These are phyloP conservation scores for Colletotrichum sp. DNA, from an alignment of 2,329 filamentous ascomycete genomes.

Conservation along the genomic window DNA sequence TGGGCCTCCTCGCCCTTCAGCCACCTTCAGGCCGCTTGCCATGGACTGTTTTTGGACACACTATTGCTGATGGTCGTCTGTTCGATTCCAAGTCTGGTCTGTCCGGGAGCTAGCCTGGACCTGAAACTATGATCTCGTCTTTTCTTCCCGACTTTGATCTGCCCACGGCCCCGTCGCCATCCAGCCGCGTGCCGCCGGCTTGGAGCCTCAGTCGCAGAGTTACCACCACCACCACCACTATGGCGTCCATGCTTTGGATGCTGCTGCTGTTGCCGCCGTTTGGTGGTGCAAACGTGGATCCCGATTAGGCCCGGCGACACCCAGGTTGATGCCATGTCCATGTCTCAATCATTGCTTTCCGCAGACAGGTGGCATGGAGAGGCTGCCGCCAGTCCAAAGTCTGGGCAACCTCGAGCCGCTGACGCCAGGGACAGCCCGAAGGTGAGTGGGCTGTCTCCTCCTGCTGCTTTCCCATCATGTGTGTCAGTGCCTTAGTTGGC, in stretches of 20 bases:
- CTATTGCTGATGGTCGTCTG: conserved; percentile 10
- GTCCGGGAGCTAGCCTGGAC: conserved; percentile 14
- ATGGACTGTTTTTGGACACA: conserved; percentile 8
- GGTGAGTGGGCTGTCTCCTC: conserved; percentile 15
- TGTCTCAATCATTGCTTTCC: conserved; percentile 13
- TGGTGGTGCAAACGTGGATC: conserved; percentile 16
- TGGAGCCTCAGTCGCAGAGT: conserved; percentile 1
- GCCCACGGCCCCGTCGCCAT: conserved; percentile 14
- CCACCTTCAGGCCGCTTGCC: conserved; percentile 13
- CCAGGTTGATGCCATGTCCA: conserved; percentile 17
- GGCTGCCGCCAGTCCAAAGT: neutral
- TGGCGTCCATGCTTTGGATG: conserved; percentile 5
- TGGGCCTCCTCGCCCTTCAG: conserved; percentile 8
- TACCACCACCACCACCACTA: neutral
- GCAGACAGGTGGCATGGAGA: neutral
- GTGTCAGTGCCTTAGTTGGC: conserved; percentile 15
- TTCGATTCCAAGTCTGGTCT: conserved; percentile 11
- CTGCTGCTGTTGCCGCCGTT: neutral
- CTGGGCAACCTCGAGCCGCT: conserved; percentile 12
- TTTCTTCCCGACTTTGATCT: conserved; percentile 6
- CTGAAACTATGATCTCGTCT: conserved; percentile 18
- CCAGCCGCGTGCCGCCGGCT: conserved; percentile 8
- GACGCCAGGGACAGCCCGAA: neutral
- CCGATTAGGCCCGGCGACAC: conserved; percentile 7
- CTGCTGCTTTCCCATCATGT: conserved; percentile 8